These are phyloP conservation scores for grape (Vitis vinifera) DNA, from an alignment of 164 flowering plant genomes.

Conservation along the genomic window ASM3070453v1 NC_081818.1:6664501-6665000, in stretches of 20 bases:
- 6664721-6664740: neutral
- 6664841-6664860: slow-evolving; percentile 62
- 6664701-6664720: too few relatives aligned
- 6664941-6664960: slow-evolving; percentile 83
- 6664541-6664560: too few relatives aligned
- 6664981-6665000: neutral
- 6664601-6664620: too few relatives aligned
- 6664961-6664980: neutral
- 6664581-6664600: too few relatives aligned
- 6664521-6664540: too few relatives aligned
- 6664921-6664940: slow-evolving; percentile 58
- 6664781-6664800: neutral
- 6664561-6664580: too few relatives aligned
- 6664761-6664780: too few relatives aligned
- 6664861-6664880: slow-evolving; percentile 82
- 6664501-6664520: too few relatives aligned
- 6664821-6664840: slow-evolving; percentile 66
- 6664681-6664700: too few relatives aligned
- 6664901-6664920: slow-evolving; percentile 74
- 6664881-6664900: slow-evolving; percentile 69
- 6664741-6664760: neutral
- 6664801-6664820: slow-evolving; percentile 31
- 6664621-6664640: too few relatives aligned
- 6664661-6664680: too few relatives aligned
- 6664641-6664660: too few relatives aligned